Percentiles rank a stretch among this genome's conserved stretches.
Evolutionary conservation across 2,329 filamentous ascomycete species (phyloP).

Genomic region (Aureobasidium subglaciale): DNA sequence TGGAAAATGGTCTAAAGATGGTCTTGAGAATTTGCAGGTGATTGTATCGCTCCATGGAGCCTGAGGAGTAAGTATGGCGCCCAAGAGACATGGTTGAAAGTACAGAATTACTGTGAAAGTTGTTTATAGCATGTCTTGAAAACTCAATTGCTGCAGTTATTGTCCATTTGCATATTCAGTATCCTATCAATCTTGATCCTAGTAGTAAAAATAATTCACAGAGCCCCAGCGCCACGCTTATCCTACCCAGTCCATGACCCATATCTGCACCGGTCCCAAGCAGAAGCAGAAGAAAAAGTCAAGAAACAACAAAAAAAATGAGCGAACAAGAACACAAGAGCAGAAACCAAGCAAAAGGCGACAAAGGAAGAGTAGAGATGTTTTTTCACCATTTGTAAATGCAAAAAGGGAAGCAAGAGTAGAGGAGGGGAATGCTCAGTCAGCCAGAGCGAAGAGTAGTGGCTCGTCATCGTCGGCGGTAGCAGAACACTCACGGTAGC

Average conservation of each 20-base stretch:
- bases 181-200: too few species aligned
- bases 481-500: conserved; percentile 23
- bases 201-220: background rate
- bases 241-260: background rate
- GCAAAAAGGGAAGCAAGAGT: background rate
- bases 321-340: background rate
- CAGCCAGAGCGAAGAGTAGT: conserved; percentile 65
- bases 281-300: background rate
- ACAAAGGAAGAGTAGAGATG: conserved; percentile 2
- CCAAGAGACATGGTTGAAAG: too few species aligned
- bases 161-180: too few species aligned
- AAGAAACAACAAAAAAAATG: background rate
- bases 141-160: too few species aligned
- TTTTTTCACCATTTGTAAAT: background rate
- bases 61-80: too few species aligned
- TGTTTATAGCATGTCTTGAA: too few species aligned
- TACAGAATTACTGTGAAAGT: too few species aligned
- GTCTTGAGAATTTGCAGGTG: too few species aligned
- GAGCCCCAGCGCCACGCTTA: conserved; percentile 1
- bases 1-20: too few species aligned
- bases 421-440: conserved; percentile 28
- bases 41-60: too few species aligned
- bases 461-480: conserved; percentile 57
- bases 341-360: too few species aligned
- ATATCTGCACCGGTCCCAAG: background rate